Percentiles rank a stretch among this genome's conserved stretches.
Evolutionary conservation across 352 stramenopile genomes (phyloP).

Genomic region (Pythium phragmiticola): DNA sequence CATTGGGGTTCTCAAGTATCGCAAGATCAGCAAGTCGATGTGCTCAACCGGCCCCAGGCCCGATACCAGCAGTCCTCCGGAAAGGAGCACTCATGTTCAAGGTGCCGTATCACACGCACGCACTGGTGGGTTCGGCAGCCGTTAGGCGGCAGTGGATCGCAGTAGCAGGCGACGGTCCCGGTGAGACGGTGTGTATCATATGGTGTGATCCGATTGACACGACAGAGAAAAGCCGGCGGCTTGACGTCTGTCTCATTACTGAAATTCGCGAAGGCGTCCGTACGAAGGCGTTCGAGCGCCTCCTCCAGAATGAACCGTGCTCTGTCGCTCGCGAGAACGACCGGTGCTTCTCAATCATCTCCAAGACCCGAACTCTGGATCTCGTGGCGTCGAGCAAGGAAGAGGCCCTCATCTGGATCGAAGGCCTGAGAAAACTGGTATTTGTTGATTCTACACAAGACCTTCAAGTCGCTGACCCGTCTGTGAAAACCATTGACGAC

Average conservation of each 20-base stretch:
- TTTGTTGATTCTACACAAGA: conserved; percentile 24
- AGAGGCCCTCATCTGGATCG: conserved; percentile 63
- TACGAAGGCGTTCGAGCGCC: conserved; percentile 62
- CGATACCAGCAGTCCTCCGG: conserved; percentile 41
- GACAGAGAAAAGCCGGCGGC: conserved; percentile 36
- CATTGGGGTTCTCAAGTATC: not conserved
- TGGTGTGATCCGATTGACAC: conserved; percentile 67
- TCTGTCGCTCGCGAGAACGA: conserved; percentile 43
- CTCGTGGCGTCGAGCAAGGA: conserved; percentile 79
- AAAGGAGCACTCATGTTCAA: conserved; percentile 78
- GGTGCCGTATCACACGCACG: conserved; percentile 66
- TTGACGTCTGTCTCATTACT: conserved; percentile 49
- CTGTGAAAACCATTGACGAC: conserved; percentile 44
- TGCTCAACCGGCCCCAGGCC: not conserved
- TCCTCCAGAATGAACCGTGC: conserved; percentile 38
- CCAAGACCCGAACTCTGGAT: conserved; percentile 60
- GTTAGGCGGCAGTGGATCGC: conserved; percentile 64
- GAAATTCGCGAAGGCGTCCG: conserved; percentile 56
- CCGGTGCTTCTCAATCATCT: conserved; percentile 74
- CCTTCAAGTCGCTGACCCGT: conserved; percentile 13
- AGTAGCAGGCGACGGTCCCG: conserved; percentile 26
- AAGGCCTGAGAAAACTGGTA: conserved; percentile 41
- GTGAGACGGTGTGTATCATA: conserved; percentile 46
- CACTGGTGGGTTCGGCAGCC: conserved; percentile 33
- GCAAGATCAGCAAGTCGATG: not conserved